Evolutionary conservation across 73 alveolate species (phyloP).

Genomic region (Paraurostyla sp.): DNA sequence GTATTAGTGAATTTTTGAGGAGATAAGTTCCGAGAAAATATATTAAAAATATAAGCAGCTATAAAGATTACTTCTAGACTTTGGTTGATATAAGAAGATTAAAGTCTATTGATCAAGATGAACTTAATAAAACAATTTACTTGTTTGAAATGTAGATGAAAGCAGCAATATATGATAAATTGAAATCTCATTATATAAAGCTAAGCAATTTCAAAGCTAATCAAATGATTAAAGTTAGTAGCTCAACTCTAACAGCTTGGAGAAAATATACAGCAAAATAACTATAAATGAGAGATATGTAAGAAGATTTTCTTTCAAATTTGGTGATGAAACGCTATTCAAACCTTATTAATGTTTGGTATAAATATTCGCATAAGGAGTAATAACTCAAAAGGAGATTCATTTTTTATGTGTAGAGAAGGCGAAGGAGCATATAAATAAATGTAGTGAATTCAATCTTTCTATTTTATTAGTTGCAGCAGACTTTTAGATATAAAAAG

Average conservation of each 20-base stretch:
- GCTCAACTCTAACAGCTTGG: not conserved
- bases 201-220: not conserved
- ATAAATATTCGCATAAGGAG: not conserved
- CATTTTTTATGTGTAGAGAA: not conserved
- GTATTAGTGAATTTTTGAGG: not conserved
- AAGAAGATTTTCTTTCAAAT: not conserved
- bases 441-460: too few species aligned
- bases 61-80: conserved; percentile 8
- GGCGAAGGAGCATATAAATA: not conserved
- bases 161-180: conserved; percentile 23
- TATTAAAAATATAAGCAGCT: not conserved
- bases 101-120: not conserved
- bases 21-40: not conserved
- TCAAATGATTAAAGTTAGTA: not conserved
- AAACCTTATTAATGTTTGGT: not conserved
- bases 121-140: not conserved
- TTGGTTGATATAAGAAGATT: conserved; percentile 8
- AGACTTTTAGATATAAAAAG: too few species aligned
- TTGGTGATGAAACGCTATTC: not conserved
- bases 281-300: not conserved
- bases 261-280: not conserved
- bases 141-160: conserved; percentile 11
- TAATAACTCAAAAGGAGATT: not conserved
- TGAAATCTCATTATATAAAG: not conserved
- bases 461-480: too few species aligned